Percentiles rank a stretch among this genome's conserved stretches.
These are phyloP conservation scores for Pythium aquatile DNA, from an alignment of 352 stramenopile genomes.

Conservation along the genomic window DNA sequence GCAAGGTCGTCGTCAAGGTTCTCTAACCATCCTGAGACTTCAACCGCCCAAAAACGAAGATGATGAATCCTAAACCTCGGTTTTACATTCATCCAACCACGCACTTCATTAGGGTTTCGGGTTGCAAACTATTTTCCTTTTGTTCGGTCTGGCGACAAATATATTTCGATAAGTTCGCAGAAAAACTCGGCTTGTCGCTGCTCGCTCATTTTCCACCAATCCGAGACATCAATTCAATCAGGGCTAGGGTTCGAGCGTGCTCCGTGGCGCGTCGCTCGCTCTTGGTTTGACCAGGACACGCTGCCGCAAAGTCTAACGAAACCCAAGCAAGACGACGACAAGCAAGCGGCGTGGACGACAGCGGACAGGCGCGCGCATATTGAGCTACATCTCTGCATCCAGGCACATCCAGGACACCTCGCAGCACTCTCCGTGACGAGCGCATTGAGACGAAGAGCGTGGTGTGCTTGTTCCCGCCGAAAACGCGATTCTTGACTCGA, in stretches of 20 bases:
- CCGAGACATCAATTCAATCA: neutral
- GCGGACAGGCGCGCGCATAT: neutral
- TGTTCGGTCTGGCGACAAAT: neutral
- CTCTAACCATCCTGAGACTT: neutral
- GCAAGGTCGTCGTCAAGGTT: conserved; percentile 18
- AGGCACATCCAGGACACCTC: neutral
- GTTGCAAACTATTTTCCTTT: neutral
- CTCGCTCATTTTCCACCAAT: conserved; percentile 12
- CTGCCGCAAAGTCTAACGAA: neutral
- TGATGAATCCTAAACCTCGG: too few relatives aligned
- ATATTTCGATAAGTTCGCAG: conserved; percentile 17
- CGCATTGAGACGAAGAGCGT: neutral
- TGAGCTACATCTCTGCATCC: neutral
- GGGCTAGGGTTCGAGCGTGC: conserved; percentile 11
- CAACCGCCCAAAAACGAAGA: too few relatives aligned
- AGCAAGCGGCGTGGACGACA: neutral
- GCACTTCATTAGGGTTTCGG: neutral
- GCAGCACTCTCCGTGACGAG: neutral
- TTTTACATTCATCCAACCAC: too few relatives aligned
- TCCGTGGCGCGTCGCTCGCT: conserved; percentile 8
- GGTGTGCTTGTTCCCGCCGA: conserved; percentile 1
- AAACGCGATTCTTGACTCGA: neutral
- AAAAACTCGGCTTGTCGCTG: neutral
- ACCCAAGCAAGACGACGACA: neutral
- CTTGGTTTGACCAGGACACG: conserved; percentile 30